Conservation (phyloP, 192 early-diverging fungal genomes). For the Coemansia sp. region DNA sequence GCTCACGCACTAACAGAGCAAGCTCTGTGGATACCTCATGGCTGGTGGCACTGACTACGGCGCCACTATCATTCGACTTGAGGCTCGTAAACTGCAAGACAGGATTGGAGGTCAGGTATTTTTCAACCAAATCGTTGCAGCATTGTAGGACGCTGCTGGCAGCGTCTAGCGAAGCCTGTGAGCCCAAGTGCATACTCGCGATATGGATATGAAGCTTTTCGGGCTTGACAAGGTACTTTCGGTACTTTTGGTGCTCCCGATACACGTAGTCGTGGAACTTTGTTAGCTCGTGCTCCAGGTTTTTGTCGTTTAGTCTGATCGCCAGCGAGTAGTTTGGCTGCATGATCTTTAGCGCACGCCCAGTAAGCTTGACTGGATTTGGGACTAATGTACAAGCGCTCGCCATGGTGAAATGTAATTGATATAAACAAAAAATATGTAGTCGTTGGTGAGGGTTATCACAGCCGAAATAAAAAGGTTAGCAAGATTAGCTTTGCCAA, state of each 20-base stretch:
- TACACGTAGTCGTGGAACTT: conserved; percentile 1
- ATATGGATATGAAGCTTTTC: not conserved
- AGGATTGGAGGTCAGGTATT: not conserved
- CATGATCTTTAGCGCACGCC: not conserved
- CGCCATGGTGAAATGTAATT: not conserved
- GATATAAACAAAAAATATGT: not conserved
- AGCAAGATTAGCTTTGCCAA: not conserved
- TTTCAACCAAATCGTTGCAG: not conserved
- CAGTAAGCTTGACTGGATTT: not conserved
- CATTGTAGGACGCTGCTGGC: not conserved
- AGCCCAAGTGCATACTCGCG: not conserved
- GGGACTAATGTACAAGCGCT: not conserved
- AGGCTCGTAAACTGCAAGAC: not conserved
- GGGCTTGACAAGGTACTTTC: conserved; percentile 17
- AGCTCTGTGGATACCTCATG: not conserved
- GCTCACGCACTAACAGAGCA: not conserved
- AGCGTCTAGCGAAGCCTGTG: conserved; percentile 1
- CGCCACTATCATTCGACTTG: not conserved
- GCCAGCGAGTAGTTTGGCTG: conserved; percentile 16
- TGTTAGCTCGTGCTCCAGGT: not conserved
- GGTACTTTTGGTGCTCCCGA: not conserved
- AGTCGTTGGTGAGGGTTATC: not conserved
- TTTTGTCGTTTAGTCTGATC: not conserved
- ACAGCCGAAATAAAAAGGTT: not conserved
- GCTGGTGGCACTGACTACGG: not conserved